Conservation (phyloP, 2,329 filamentous ascomycete genomes). For the Trichoderma harzianum region DNA sequence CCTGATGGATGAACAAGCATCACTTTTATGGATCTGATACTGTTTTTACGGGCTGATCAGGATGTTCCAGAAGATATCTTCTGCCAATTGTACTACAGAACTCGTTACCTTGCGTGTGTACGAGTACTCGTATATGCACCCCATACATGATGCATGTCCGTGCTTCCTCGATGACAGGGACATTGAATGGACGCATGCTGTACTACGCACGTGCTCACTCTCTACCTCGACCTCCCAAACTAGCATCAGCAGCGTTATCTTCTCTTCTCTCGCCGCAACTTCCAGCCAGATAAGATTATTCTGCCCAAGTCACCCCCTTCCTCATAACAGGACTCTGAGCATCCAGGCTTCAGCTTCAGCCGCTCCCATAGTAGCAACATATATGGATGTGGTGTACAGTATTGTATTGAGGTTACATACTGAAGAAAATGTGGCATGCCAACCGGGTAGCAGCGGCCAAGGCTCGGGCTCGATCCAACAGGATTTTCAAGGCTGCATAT, state of each 20-base stretch:
- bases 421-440: not conserved
- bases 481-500: not conserved
- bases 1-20: not conserved
- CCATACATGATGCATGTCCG: not conserved
- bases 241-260: not conserved
- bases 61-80: not conserved
- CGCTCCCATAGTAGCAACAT: not conserved
- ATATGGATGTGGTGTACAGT: not conserved
- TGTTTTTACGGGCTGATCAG: not conserved
- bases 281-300: not conserved
- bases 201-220: not conserved
- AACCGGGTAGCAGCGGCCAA: not conserved
- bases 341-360: not conserved
- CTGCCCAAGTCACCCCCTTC: not conserved
- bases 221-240: not conserved
- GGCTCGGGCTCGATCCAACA: not conserved
- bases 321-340: not conserved
- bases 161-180: not conserved
- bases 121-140: not conserved
- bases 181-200: not conserved
- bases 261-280: conserved; percentile 4
- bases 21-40: not conserved
- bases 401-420: not conserved
- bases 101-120: not conserved
- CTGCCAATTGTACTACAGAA: too few species aligned